A percentile compares a stretch with the other conserved stretches of the same genome.
Conservation (phyloP, 2,329 filamentous ascomycete genomes). For the Amauroascus verrucosus region DNA sequence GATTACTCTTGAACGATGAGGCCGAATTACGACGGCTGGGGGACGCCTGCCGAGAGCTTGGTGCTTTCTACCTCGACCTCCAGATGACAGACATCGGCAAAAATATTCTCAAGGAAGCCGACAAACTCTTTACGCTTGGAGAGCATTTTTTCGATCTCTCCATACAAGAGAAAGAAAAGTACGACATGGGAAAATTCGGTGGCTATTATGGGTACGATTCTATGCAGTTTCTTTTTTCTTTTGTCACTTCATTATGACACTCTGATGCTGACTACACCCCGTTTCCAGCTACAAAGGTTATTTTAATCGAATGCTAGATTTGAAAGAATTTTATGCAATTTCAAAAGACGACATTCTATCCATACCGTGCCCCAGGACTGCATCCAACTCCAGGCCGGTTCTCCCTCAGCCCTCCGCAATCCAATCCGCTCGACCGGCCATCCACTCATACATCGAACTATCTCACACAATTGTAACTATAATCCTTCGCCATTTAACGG, state of each 20-base stretch:
- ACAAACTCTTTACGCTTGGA: conserved; percentile 9
- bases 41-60: conserved; percentile 7
- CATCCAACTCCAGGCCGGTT: neutral
- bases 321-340: conserved; percentile 15
- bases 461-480: conserved; percentile 12
- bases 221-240: neutral
- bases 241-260: neutral
- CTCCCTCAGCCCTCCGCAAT: conserved; percentile 9
- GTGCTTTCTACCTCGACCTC: conserved; percentile 14
- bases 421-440: conserved; percentile 4
- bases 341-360: conserved; percentile 15
- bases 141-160: conserved; percentile 8
- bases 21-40: conserved; percentile 4
- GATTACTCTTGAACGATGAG: conserved; percentile 9
- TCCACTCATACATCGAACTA: conserved; percentile 9
- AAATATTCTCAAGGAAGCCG: conserved; percentile 7
- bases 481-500: conserved; percentile 7
- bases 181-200: conserved; percentile 14
- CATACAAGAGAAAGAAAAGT: conserved; percentile 6
- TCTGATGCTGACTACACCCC: neutral
- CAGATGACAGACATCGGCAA: conserved; percentile 9
- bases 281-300: conserved; percentile 14
- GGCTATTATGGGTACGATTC: conserved; percentile 13
- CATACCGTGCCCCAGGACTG: neutral
- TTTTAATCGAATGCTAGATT: conserved; percentile 11